Percentiles rank a stretch among this genome's conserved stretches.
These are phyloP conservation scores for Flueggea neowawraea DNA, from an alignment of 441 rosid species.

Conservation along the genomic window DNA sequence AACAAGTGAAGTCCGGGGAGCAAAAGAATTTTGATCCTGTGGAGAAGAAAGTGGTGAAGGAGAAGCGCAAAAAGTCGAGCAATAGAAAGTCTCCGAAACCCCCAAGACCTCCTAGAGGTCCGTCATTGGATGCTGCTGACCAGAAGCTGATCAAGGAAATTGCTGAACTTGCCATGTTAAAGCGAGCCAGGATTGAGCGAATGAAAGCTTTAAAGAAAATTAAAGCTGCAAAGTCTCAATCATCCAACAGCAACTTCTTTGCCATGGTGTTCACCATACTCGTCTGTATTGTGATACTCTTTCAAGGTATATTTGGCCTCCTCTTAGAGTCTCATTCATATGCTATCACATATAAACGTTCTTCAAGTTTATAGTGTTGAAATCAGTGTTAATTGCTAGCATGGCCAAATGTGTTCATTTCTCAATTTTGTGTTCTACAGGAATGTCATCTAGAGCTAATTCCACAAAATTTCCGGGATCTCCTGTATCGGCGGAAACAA, in stretches of 20 bases:
- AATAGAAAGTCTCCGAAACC: constrained; percentile 66
- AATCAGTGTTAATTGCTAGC: neutral
- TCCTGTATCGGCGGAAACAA: constrained; percentile 36
- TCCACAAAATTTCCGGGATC: constrained; percentile 35
- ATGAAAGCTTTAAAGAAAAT: constrained; percentile 87
- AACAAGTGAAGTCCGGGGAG: constrained; percentile 24
- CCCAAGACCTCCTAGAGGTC: constrained; percentile 93
- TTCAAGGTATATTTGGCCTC: constrained; percentile 45
- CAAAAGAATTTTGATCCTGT: constrained; percentile 26
- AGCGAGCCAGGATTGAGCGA: constrained; percentile 79
- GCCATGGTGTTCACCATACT: constrained; percentile 64
- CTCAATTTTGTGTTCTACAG: constrained; percentile 29
- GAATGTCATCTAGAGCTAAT: constrained; percentile 46
- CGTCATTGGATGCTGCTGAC: constrained; percentile 81
- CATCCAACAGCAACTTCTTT: constrained; percentile 46
- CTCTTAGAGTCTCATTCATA: neutral
- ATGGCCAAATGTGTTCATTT: neutral
- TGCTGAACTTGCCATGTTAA: constrained; percentile 78
- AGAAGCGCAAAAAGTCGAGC: constrained; percentile 56
- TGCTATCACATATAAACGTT: too few species aligned
- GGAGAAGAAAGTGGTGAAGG: constrained; percentile 47
- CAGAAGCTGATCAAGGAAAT: constrained; percentile 79
- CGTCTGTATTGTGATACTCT: constrained; percentile 56
- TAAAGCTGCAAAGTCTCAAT: constrained; percentile 46
- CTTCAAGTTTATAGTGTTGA: neutral